Conservation (phyloP, 306 rosid species). For the Hylodesmum podocarpum region DNA sequence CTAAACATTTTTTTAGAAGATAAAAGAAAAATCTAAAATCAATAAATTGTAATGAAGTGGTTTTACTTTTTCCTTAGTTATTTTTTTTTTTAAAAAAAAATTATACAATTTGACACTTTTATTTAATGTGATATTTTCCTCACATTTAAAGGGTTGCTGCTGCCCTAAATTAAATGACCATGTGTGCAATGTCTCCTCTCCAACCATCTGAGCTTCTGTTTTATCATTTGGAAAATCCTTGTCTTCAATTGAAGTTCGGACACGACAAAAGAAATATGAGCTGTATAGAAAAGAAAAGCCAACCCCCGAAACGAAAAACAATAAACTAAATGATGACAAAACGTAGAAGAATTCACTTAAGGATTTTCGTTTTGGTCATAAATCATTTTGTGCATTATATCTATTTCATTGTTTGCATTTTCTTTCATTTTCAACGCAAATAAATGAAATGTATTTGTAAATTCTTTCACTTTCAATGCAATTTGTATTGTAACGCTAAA, state of each 20-base stretch:
- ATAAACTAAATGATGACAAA: not conserved
- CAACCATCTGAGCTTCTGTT: not conserved
- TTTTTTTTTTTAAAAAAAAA: too few species aligned
- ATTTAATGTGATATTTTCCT: constrained; percentile 19
- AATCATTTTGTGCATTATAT: not conserved
- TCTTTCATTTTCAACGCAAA: not conserved
- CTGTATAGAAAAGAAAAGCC: constrained; percentile 23
- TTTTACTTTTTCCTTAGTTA: not conserved
- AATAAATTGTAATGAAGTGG: not conserved
- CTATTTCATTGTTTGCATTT: not conserved
- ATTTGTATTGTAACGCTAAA: not conserved
- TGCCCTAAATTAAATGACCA: constrained; percentile 44
- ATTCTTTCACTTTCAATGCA: not conserved
- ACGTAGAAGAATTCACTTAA: not conserved
- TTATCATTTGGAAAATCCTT: constrained; percentile 1
- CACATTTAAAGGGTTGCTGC: constrained; percentile 30
- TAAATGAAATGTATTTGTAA: too few species aligned
- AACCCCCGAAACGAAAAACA: not conserved
- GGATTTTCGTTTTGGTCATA: not conserved
- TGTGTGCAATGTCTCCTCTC: constrained; percentile 31
- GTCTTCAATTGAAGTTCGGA: constrained; percentile 11
- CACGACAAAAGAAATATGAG: constrained; percentile 19
- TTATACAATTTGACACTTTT: too few species aligned
- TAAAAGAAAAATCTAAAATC: not conserved
- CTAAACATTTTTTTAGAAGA: too few species aligned